phyloP scores from a whole-genome alignment of 2,329 filamentous ascomycete species.

The Fusarium odoratissimum region DNA sequence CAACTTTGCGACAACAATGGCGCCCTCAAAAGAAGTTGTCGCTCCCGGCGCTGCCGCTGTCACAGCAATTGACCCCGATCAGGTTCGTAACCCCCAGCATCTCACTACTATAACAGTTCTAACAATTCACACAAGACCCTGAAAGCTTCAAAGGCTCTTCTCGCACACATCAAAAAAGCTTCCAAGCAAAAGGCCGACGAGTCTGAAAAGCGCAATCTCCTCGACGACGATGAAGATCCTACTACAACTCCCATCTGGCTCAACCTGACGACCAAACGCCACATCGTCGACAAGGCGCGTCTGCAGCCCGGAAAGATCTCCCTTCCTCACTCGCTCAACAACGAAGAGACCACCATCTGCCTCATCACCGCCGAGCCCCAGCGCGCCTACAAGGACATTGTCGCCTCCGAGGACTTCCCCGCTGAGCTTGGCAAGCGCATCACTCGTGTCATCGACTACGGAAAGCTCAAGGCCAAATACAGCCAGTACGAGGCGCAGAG shows the following conservation, averaged over 20 bases:
- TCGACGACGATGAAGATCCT: constrained; percentile 58
- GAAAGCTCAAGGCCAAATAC: constrained; percentile 85
- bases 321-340: constrained; percentile 81
- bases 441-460: constrained; percentile 81
- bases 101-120: background rate
- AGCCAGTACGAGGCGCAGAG: constrained; percentile 88
- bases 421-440: constrained; percentile 73
- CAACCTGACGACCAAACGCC: constrained; percentile 72
- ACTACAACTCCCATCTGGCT: constrained; percentile 70
- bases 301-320: constrained; percentile 87
- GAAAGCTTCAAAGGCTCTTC: constrained; percentile 72
- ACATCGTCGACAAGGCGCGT: constrained; percentile 77
- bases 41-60: constrained; percentile 48
- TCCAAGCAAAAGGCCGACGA: constrained; percentile 59
- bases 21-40: constrained; percentile 55
- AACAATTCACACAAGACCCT: constrained; percentile 57
- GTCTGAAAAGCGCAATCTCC: constrained; percentile 66
- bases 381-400: constrained; percentile 88
- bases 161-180: constrained; percentile 70
- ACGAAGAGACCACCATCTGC: constrained; percentile 77
- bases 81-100: constrained; percentile 40
- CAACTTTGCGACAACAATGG: constrained; percentile 51
- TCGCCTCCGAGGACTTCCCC: constrained; percentile 79
- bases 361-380: constrained; percentile 86
- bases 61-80: constrained; percentile 54